These are phyloP conservation scores for Penicillium crustosum DNA, from an alignment of 2,329 filamentous ascomycete genomes.

Conservation along the genomic window DNA sequence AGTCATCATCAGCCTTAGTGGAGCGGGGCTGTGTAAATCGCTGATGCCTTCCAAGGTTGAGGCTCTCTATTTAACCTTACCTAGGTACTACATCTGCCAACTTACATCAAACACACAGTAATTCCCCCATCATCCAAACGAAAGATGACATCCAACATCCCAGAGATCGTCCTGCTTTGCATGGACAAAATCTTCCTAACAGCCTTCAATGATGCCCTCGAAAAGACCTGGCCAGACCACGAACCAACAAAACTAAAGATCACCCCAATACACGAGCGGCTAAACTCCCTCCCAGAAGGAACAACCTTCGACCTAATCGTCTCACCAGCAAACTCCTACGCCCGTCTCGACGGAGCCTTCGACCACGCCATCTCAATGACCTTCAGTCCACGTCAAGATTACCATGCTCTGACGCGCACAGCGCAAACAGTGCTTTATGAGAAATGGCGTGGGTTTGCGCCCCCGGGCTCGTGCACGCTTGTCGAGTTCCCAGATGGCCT, in stretches of 20 bases:
- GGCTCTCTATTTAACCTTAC: neutral
- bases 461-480: constrained; percentile 53
- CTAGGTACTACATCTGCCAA: neutral
- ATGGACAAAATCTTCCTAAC: constrained; percentile 39
- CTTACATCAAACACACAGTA: neutral
- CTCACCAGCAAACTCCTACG: constrained; percentile 58
- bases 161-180: constrained; percentile 47
- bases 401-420: constrained; percentile 49
- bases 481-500: constrained; percentile 48
- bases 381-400: constrained; percentile 45
- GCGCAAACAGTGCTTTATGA: constrained; percentile 50
- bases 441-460: constrained; percentile 52
- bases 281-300: constrained; percentile 39
- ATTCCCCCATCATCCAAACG: neutral
- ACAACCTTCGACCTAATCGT: constrained; percentile 52
- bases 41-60: neutral
- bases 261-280: constrained; percentile 35
- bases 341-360: constrained; percentile 55
- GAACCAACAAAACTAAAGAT: constrained; percentile 38
- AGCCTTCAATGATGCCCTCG: constrained; percentile 44
- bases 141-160: constrained; percentile 35
- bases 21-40: neutral
- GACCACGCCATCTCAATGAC: constrained; percentile 55
- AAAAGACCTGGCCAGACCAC: constrained; percentile 32
- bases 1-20: neutral